phyloP scores from a whole-genome alignment of 768 basidiomycete genomes.

The Suillus paluster region DNA sequence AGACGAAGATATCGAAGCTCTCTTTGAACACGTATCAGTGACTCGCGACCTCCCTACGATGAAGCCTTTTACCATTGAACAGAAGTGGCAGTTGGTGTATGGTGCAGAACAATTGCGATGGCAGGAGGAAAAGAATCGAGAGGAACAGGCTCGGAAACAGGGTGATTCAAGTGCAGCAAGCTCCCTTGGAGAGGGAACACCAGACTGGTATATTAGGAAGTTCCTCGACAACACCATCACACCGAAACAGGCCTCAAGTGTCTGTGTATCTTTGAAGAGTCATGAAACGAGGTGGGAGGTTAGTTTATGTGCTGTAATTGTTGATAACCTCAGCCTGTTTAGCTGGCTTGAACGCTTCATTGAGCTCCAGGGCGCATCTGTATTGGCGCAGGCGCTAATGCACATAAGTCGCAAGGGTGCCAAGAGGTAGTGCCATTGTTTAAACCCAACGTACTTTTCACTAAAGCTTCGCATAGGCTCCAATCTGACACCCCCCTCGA shows the following conservation, averaged over 20 bases:
- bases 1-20: slow-evolving; percentile 75
- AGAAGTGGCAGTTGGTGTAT: slow-evolving; percentile 92
- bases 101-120: slow-evolving; percentile 82
- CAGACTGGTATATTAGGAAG: slow-evolving; percentile 93
- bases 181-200: slow-evolving; percentile 66
- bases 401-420: slow-evolving; percentile 74
- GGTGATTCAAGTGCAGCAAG: slow-evolving; percentile 59
- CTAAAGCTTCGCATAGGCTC: slow-evolving; percentile 16
- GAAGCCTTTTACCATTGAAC: slow-evolving; percentile 67
- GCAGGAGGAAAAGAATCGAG: slow-evolving; percentile 70
- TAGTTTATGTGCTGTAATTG: background rate
- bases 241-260: slow-evolving; percentile 74
- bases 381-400: slow-evolving; percentile 77
- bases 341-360: slow-evolving; percentile 87
- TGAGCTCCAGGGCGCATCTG: slow-evolving; percentile 78
- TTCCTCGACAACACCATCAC: slow-evolving; percentile 88
- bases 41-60: slow-evolving; percentile 69
- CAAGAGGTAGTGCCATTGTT: slow-evolving; percentile 52
- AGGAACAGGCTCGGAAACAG: slow-evolving; percentile 64
- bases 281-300: slow-evolving; percentile 73
- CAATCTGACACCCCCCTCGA: slow-evolving; percentile 72
- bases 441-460: background rate
- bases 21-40: slow-evolving; percentile 80
- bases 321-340: slow-evolving; percentile 22
- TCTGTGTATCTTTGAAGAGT: slow-evolving; percentile 79